These are phyloP conservation scores for Murraya paniculata DNA, from an alignment of 345 rosid species.

Conservation along the genomic window DNA sequence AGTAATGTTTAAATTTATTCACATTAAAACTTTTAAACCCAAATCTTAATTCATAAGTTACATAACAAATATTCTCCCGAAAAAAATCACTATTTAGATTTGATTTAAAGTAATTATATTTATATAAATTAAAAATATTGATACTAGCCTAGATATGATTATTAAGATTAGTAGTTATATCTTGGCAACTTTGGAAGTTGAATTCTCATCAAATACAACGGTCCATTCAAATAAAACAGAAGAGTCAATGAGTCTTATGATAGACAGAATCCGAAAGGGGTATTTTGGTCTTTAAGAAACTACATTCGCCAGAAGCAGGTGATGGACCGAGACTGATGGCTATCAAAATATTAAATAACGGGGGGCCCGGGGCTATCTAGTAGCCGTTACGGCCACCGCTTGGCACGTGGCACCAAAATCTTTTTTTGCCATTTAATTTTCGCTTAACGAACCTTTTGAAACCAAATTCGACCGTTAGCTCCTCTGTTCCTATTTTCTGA, in stretches of 20 bases:
- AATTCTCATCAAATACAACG: constrained; percentile 3
- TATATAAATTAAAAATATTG: no score
- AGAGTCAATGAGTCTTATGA: no score
- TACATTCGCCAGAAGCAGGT: background rate
- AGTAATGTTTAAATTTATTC: no score
- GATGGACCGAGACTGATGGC: background rate
- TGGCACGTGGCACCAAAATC: constrained; percentile 16
- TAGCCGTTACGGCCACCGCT: constrained; percentile 23
- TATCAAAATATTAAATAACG: background rate
- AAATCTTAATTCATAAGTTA: no score
- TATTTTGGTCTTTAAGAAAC: constrained; percentile 1
- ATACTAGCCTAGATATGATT: no score
- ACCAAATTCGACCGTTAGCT: constrained; percentile 25
- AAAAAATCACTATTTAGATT: no score
- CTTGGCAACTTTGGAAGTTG: background rate
- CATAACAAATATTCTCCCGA: no score
- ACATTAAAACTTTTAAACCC: no score
- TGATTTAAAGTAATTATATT: no score
- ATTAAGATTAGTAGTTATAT: background rate
- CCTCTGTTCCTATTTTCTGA: background rate
- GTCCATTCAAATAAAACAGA: background rate
- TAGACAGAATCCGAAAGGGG: background rate
- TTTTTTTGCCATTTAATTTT: background rate
- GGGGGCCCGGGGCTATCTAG: constrained; percentile 4
- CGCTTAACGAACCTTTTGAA: background rate